Percentiles rank a stretch among this genome's conserved stretches.
phyloP scores from a whole-genome alignment of 768 basidiomycete genomes.

The Russula compacta region DNA sequence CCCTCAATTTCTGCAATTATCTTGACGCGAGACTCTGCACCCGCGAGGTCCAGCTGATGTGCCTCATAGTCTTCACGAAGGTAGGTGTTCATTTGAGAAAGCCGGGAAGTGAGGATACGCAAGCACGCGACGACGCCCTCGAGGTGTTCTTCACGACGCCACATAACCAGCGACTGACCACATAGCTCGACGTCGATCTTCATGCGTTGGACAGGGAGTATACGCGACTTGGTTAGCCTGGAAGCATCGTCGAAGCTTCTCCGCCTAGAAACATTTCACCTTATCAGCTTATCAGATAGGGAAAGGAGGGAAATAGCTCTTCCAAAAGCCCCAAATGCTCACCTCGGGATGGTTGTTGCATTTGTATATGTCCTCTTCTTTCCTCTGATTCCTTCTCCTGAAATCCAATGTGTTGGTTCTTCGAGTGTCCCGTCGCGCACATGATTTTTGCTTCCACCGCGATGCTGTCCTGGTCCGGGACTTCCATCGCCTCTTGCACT shows the following conservation, averaged over 20 bases:
- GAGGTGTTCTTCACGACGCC: conserved; percentile 57
- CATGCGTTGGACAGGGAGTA: conserved; percentile 57
- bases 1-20: conserved; percentile 44
- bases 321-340: neutral
- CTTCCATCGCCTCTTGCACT: conserved; percentile 32
- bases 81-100: conserved; percentile 44
- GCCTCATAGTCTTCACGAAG: conserved; percentile 52
- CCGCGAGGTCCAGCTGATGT: conserved; percentile 39
- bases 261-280: conserved; percentile 31
- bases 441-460: neutral
- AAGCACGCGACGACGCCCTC: conserved; percentile 53
- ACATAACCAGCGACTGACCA: conserved; percentile 63
- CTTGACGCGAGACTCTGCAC: conserved; percentile 38
- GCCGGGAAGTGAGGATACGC: conserved; percentile 42
- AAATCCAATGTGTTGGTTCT: neutral
- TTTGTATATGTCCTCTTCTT: conserved; percentile 1
- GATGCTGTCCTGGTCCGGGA: neutral
- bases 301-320: neutral
- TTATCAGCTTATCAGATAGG: neutral
- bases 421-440: neutral
- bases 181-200: conserved; percentile 71
- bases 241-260: conserved; percentile 58
- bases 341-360: conserved; percentile 3
- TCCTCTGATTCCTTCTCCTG: neutral
- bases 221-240: conserved; percentile 38